phyloP scores from a whole-genome alignment of 805 yeast species.

The Yarrowia yakushimensis region DNA sequence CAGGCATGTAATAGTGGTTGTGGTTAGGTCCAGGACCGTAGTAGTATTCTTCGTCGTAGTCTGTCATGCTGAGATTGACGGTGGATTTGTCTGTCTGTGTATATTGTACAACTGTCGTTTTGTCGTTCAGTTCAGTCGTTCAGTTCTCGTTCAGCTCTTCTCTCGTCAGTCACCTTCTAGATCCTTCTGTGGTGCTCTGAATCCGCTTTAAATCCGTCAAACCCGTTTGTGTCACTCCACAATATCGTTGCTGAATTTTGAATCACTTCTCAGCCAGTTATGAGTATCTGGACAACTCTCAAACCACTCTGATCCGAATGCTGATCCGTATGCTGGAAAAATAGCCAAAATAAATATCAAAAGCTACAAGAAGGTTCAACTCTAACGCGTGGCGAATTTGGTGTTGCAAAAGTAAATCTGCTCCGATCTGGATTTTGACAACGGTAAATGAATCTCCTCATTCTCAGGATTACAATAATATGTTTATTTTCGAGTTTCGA shows the following conservation, averaged over 20 bases:
- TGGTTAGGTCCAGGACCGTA: neutral
- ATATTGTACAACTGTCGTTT: too few species aligned
- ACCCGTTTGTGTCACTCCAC: too few species aligned
- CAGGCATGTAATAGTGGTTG: constrained; percentile 3
- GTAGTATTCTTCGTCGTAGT: neutral
- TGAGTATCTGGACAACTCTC: too few species aligned
- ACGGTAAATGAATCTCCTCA: neutral
- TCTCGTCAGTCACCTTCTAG: too few species aligned
- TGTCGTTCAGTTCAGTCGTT: too few species aligned
- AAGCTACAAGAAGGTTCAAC: neutral
- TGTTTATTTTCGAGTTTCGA: neutral
- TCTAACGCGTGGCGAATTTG: constrained; percentile 7
- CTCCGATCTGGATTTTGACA: neutral
- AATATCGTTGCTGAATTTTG: too few species aligned
- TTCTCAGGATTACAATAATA: neutral
- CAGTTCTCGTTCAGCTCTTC: too few species aligned
- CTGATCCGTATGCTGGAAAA: constrained; percentile 6
- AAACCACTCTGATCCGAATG: neutral
- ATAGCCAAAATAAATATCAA: too few species aligned
- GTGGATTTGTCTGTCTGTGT: too few species aligned
- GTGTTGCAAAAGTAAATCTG: neutral
- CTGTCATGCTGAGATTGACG: neutral
- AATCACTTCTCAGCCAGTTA: neutral
- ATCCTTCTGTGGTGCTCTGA: too few species aligned
- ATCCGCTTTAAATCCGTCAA: too few species aligned